Percentiles rank a stretch among this genome's conserved stretches.
Conservation (phyloP, 768 basidiomycete species). For the Plicaturopsis crispa region DNA sequence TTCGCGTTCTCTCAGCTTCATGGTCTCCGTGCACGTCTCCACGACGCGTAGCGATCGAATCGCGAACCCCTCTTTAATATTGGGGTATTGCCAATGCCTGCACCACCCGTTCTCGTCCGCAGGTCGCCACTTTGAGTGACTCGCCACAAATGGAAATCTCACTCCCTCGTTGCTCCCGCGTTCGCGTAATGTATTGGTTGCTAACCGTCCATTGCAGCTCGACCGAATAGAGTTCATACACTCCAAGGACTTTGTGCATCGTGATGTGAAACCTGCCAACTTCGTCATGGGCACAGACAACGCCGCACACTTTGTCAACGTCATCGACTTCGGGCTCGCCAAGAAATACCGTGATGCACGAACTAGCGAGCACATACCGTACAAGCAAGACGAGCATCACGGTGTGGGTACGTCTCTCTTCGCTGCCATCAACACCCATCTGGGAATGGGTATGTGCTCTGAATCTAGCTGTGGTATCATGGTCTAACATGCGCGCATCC, state of each 20-base stretch:
- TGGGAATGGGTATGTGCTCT: slow-evolving; percentile 54
- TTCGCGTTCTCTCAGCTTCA: not conserved
- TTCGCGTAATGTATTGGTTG: slow-evolving; percentile 8
- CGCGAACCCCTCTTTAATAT: too few relatives aligned
- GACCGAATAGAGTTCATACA: slow-evolving; percentile 97
- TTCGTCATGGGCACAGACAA: slow-evolving; percentile 91
- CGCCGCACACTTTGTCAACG: slow-evolving; percentile 70
- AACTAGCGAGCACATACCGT: slow-evolving; percentile 62
- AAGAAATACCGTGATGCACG: slow-evolving; percentile 67
- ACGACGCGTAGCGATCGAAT: too few relatives aligned
- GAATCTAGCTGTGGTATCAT: slow-evolving; percentile 3
- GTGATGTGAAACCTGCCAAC: slow-evolving; percentile 98
- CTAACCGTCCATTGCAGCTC: too few relatives aligned
- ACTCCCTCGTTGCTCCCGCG: slow-evolving; percentile 11
- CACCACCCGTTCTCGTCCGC: too few relatives aligned
- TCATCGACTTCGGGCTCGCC: slow-evolving; percentile 84
- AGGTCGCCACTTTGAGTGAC: too few relatives aligned
- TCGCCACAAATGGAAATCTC: too few relatives aligned
- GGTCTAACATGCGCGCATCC: too few relatives aligned
- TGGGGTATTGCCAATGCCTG: slow-evolving; percentile 1
- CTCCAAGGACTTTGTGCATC: slow-evolving; percentile 88
- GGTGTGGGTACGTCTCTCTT: slow-evolving; percentile 77
- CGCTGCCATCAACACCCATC: slow-evolving; percentile 67
- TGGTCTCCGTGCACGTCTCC: too few relatives aligned
- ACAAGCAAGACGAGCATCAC: slow-evolving; percentile 66